Evolutionary conservation across 306 rosid species (phyloP).

Genomic region (Quercus engelmannii): DNA sequence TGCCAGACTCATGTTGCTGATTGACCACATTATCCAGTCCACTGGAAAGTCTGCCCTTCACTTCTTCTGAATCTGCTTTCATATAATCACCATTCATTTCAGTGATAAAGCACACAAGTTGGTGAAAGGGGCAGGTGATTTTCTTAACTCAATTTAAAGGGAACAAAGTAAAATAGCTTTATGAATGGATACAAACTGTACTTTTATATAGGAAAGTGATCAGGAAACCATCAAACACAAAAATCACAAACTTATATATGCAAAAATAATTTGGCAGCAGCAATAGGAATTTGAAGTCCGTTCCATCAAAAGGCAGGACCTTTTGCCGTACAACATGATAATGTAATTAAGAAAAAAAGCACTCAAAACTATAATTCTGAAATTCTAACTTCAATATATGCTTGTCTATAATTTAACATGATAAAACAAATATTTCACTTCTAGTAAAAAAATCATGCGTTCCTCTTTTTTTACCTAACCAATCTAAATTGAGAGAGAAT

Average conservation of each 20-base stretch:
- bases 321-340: neutral
- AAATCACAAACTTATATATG: neutral
- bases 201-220: neutral
- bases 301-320: neutral
- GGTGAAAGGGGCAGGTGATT: neutral
- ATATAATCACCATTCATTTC: constrained; percentile 11
- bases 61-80: constrained; percentile 30
- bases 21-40: constrained; percentile 16
- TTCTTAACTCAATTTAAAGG: neutral
- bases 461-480: neutral
- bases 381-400: neutral
- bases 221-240: neutral
- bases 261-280: neutral
- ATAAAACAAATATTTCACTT: neutral
- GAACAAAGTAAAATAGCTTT: neutral
- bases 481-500: neutral
- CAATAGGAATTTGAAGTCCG: neutral
- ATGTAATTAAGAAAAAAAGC: neutral
- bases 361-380: neutral
- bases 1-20: constrained; percentile 18
- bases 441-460: neutral
- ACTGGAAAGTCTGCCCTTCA: neutral
- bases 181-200: neutral
- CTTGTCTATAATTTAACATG: neutral
- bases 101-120: neutral